Evolutionary conservation across 257 asterid genomes (phyloP), one percentile per base, ranked within the genome.

Genomic region (Rauvolfia tetraphylla): DNA sequence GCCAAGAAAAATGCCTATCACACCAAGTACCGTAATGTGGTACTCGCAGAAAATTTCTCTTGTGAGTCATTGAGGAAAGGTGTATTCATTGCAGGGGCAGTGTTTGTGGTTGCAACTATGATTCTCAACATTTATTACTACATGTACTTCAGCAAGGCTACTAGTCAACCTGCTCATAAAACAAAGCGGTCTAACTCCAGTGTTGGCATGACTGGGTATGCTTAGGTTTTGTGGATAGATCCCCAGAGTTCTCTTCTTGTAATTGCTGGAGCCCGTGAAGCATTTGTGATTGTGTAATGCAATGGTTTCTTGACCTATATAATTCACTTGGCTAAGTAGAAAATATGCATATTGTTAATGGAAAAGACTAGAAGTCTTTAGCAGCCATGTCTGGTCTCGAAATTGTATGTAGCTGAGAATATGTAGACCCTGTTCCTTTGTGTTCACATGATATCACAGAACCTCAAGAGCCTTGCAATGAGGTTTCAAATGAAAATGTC

Each of bases 21-120:
- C 91, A 93, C 98, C 57, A 86, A 71, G 79, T 92, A 93, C 78
- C 81, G 96, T 34, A 79, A 88, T 80, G 71, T 86, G 83, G 59
- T 93, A 71, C 85, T 79, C 4, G 98, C 96, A 1, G 87, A 86
- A 59, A 82, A 86, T 54, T 84, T 92, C 12, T 90, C 97, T 27
- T 93, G 97, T 9, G 97, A 93, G 57, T 62, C 98, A 0, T 81
- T 92, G 33, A 76, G 97, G 75, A 94, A 94, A 80, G 98, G 97
- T 7, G 81, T 92, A 18, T 94, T 94, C 87, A 81, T 94, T n/a
- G 97, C 97, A 10, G 98, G 98, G 61, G 97, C 98, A 8, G 97
- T 90, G 33, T 92, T 92, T 58, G 95, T 88, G 76, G 85, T 88
- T 49, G 94, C 88, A 18, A 94, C 95, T 0, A 94, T 92, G 98